Percentiles rank a stretch among this genome's conserved stretches.
Conservation (phyloP, 1,284 basidiomycete species). For the Ceratobasidium sp. region DNA sequence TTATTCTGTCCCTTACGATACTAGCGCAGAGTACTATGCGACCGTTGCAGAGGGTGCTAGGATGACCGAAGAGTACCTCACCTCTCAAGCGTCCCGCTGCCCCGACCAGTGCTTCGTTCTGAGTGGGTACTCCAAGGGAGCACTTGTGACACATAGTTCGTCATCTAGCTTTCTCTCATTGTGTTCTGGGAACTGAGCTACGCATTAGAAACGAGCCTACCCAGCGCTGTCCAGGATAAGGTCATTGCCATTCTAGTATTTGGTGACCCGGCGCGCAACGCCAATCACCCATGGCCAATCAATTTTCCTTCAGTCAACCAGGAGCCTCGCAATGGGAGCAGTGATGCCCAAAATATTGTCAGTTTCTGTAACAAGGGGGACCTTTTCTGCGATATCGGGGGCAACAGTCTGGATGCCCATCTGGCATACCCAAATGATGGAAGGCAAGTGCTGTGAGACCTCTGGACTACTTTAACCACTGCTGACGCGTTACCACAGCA, state of each 20-base stretch:
- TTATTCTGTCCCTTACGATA: neutral
- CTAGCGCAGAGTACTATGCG: slow-evolving; percentile 12
- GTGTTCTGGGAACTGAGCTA: too few species aligned
- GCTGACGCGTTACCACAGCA: too few species aligned
- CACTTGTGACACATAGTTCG: slow-evolving; percentile 4
- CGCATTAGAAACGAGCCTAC: too few species aligned
- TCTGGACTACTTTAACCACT: too few species aligned
- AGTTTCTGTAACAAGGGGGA: slow-evolving; percentile 15
- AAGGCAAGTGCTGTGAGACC: too few species aligned
- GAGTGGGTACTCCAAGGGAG: slow-evolving; percentile 23
- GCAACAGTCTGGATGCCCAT: neutral
- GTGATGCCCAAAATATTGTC: neutral
- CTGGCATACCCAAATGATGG: slow-evolving; percentile 1
- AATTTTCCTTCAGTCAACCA: slow-evolving; percentile 3
- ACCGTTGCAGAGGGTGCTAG: slow-evolving; percentile 5
- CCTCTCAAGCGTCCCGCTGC: neutral
- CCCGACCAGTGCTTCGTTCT: slow-evolving; percentile 8
- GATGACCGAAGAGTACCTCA: neutral
- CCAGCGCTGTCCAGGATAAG: too few species aligned
- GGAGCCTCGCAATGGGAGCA: slow-evolving; percentile 3
- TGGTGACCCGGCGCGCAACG: neutral
- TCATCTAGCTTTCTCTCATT: too few species aligned
- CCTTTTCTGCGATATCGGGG: neutral
- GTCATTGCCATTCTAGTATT: neutral
- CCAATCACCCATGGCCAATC: neutral